Evolutionary conservation across 768 basidiomycete species (phyloP).

Genomic region (Hygrocybe punicea): DNA sequence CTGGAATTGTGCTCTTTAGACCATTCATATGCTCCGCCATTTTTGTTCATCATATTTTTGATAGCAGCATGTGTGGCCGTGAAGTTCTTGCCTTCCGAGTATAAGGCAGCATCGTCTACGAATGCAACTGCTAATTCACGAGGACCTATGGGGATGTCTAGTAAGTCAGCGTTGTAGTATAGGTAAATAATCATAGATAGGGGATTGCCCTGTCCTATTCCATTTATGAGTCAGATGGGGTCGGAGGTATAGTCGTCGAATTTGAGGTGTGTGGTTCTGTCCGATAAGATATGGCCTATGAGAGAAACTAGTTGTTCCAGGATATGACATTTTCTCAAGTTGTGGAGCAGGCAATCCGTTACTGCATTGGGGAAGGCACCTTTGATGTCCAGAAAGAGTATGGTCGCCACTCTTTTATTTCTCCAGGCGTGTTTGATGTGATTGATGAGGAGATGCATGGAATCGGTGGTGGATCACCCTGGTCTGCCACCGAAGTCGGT

Average conservation of each 20-base stretch:
- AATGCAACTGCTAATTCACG: conserved; percentile 9
- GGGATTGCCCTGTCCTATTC: conserved; percentile 12
- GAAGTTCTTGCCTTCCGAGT: conserved; percentile 8
- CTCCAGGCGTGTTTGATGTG: no score
- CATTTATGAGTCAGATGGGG: conserved; percentile 1
- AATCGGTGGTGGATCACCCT: no score
- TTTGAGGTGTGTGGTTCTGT: conserved; percentile 11
- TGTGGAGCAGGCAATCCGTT: no score
- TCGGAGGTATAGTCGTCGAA: conserved; percentile 19
- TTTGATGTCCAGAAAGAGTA: no score
- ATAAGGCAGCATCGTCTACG: conserved; percentile 23
- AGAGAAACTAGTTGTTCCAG: no score
- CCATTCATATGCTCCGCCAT: neutral
- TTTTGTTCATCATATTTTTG: conserved; percentile 12
- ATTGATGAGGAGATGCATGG: conserved; percentile 18
- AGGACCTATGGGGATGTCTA: conserved; percentile 13
- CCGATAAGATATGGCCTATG: conserved; percentile 41
- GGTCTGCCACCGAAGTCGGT: no score
- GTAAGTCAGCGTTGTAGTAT: conserved; percentile 23
- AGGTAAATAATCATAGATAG: conserved; percentile 26
- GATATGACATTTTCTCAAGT: no score
- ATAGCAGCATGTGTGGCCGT: conserved; percentile 4
- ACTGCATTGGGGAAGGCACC: no score
- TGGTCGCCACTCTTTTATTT: no score
- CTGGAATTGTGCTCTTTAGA: conserved; percentile 29